Percentiles rank a stretch among this genome's conserved stretches.
Conservation (phyloP, 2,329 filamentous ascomycete genomes). For the Diaporthe caulivora region DNA sequence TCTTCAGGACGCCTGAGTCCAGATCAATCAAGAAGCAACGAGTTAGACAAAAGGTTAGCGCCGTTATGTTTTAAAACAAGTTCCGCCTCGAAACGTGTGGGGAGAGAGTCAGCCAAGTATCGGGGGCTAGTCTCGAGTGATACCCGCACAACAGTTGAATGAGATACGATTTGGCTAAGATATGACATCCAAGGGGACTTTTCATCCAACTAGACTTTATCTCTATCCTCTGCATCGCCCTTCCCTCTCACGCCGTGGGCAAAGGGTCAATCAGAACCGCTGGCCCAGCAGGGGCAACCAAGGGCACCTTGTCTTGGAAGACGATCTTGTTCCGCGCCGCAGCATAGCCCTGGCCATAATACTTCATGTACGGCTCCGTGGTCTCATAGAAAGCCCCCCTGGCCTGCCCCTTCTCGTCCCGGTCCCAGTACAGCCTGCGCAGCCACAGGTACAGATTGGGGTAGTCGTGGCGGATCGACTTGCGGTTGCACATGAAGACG, state of each 20-base stretch:
- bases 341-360: constrained; percentile 49
- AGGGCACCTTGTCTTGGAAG: constrained; percentile 44
- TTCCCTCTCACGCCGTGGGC: neutral
- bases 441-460: constrained; percentile 78
- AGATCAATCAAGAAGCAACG: too few species aligned
- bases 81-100: too few species aligned
- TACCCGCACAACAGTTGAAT: too few species aligned
- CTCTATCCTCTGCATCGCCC: too few species aligned
- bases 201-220: neutral
- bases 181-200: too few species aligned
- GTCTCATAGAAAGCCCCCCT: constrained; percentile 75
- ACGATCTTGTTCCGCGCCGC: constrained; percentile 45
- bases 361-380: constrained; percentile 67
- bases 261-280: constrained; percentile 45
- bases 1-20: neutral
- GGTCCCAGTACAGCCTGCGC: constrained; percentile 78
- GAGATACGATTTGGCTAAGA: too few species aligned
- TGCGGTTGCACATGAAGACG: constrained; percentile 74
- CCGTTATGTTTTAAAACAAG: too few species aligned
- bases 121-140: too few species aligned
- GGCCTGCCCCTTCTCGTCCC: constrained; percentile 43
- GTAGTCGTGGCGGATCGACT: constrained; percentile 73
- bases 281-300: constrained; percentile 48
- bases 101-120: too few species aligned
- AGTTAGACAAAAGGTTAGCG: too few species aligned